Conservation (phyloP, 1,139 yeast genomes). For the Lodderomyces orthopsilosis region DNA sequence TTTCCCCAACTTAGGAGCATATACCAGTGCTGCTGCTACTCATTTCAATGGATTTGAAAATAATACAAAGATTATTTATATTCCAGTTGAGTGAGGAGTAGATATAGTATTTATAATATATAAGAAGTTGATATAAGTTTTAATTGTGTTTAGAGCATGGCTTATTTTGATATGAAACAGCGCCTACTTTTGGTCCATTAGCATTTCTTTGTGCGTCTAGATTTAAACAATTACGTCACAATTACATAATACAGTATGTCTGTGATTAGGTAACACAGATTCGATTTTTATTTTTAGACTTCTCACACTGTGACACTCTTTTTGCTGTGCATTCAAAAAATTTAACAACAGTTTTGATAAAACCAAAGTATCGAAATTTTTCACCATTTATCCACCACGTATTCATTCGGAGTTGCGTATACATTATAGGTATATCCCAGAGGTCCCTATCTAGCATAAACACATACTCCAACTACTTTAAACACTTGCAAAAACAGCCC, state of each 20-base stretch:
- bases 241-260: not conserved
- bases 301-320: too few relatives aligned
- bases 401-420: too few relatives aligned
- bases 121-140: too few relatives aligned
- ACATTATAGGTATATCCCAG: not conserved
- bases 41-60: conserved; percentile 78
- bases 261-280: not conserved
- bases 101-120: too few relatives aligned
- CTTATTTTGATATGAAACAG: not conserved
- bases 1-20: conserved; percentile 87
- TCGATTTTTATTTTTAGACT: not conserved
- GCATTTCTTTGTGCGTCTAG: not conserved
- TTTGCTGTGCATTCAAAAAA: too few relatives aligned
- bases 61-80: conserved; percentile 58
- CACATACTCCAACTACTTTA: not conserved
- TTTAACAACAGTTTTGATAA: not conserved
- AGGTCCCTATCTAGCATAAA: not conserved
- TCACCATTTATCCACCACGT: too few relatives aligned
- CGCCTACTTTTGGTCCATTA: not conserved
- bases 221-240: not conserved
- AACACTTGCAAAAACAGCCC: not conserved
- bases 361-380: too few relatives aligned
- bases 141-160: not conserved
- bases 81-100: conserved; percentile 20
- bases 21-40: conserved; percentile 87